A percentile compares a stretch with the other conserved stretches of the same genome.
Conservation (phyloP, 495 filamentous ascomycete genomes). For the Emericellopsis terricola region DNA sequence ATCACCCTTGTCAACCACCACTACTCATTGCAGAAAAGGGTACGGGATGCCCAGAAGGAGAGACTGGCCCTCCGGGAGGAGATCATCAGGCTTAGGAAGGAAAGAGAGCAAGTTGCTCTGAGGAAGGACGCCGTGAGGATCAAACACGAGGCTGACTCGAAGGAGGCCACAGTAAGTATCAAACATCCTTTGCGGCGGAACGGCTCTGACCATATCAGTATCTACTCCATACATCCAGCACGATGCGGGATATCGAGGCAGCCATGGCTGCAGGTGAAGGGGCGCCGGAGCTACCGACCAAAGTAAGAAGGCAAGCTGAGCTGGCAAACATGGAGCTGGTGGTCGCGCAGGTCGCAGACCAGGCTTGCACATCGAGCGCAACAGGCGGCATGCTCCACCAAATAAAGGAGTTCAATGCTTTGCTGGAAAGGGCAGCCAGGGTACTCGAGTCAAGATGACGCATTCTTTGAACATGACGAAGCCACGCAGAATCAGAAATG, state of each 20-base stretch:
- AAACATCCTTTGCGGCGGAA: too few species aligned
- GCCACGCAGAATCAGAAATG: too few species aligned
- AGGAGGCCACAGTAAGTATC: conserved; percentile 26
- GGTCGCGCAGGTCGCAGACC: conserved; percentile 25
- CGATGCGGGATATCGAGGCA: conserved; percentile 37
- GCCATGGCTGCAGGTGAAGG: conserved; percentile 27
- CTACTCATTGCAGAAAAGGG: conserved; percentile 40
- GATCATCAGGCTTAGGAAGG: conserved; percentile 40
- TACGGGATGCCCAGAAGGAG: conserved; percentile 44
- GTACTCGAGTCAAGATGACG: conserved; percentile 19
- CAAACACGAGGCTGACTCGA: conserved; percentile 33
- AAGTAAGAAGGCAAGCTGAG: conserved; percentile 18
- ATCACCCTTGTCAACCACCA: conserved; percentile 37
- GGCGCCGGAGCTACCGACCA: conserved; percentile 14
- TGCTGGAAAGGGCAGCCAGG: conserved; percentile 32
- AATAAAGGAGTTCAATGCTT: conserved; percentile 36
- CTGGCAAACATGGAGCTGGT: conserved; percentile 29
- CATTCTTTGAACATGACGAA: background rate
- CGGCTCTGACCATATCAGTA: conserved; percentile 9
- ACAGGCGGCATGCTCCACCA: conserved; percentile 30
- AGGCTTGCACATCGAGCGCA: conserved; percentile 22
- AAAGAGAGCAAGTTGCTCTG: conserved; percentile 47
- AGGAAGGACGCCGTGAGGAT: conserved; percentile 51
- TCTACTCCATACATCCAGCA: conserved; percentile 28
- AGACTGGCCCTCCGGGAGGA: conserved; percentile 46